These are phyloP conservation scores for Theobroma cacao DNA, from an alignment of 345 rosid species.

Conservation along the genomic window DNA sequence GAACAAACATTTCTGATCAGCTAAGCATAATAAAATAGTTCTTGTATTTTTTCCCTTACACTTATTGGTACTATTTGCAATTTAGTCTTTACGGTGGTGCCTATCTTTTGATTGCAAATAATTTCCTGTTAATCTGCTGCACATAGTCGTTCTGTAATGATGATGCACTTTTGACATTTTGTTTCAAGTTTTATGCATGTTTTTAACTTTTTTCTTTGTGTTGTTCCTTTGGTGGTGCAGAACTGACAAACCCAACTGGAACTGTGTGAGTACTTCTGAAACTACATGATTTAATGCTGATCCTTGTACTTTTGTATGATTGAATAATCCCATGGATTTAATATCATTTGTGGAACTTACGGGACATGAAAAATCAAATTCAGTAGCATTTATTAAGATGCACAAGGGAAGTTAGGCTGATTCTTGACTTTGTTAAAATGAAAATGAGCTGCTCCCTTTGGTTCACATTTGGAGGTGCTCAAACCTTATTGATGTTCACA, in stretches of 20 bases:
- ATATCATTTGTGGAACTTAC: background rate
- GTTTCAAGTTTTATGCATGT: background rate
- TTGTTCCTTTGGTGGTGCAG: conserved; percentile 42
- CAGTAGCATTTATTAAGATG: background rate
- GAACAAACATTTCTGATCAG: conserved; percentile 73
- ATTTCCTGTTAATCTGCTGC: background rate
- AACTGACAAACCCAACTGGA: conserved; percentile 83
- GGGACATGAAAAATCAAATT: background rate
- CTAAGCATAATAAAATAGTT: conserved; percentile 20
- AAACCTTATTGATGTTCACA: background rate
- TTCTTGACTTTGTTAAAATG: background rate
- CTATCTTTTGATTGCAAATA: background rate
- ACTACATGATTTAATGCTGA: background rate
- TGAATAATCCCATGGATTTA: background rate
- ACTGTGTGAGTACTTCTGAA: conserved; percentile 54
- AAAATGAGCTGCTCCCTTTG: background rate
- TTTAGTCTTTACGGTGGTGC: background rate
- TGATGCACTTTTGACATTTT: background rate
- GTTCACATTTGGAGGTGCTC: background rate
- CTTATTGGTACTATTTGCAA: background rate
- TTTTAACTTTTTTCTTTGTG: conserved; percentile 6
- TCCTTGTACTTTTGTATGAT: background rate
- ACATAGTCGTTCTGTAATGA: background rate
- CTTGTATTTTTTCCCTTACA: background rate
- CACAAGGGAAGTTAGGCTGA: background rate